Evolutionary conservation across 225 moss, liverwort and hornwort genomes (phyloP).

Genomic region (Anthoceros angustus): DNA sequence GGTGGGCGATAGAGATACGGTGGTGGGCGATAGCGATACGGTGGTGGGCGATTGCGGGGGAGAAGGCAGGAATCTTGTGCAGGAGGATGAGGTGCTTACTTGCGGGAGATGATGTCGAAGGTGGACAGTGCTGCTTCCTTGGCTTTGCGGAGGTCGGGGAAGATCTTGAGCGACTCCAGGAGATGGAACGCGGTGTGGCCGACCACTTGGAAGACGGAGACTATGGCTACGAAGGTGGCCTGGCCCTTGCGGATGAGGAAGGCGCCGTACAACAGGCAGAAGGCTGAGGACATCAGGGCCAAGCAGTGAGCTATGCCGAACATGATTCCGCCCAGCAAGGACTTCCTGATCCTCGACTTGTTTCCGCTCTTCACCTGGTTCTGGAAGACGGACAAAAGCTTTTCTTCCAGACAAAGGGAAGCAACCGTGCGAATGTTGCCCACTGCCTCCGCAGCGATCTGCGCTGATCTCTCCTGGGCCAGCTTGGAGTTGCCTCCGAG

Average conservation of each 20-base stretch:
- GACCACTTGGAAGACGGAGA: background rate
- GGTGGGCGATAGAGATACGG: too few relatives aligned
- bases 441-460: conserved; percentile 27
- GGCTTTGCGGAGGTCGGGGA: background rate
- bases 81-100: background rate
- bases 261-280: background rate
- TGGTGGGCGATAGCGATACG: too few relatives aligned
- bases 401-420: conserved; percentile 25
- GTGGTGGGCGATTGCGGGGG: too few relatives aligned
- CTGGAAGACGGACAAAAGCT: background rate
- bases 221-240: background rate
- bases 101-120: background rate
- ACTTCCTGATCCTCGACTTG: background rate
- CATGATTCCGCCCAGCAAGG: background rate
- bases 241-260: background rate
- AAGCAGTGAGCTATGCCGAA: background rate
- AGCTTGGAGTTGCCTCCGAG: background rate
- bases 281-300: background rate
- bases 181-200: background rate
- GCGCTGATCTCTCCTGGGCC: conserved; percentile 18
- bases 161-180: background rate
- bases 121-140: background rate
- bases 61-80: too few relatives aligned
- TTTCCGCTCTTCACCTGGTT: background rate
- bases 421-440: conserved; percentile 32